Percentiles rank a stretch among this genome's conserved stretches.
phyloP scores from a whole-genome alignment of 2,329 filamentous ascomycete genomes.

The Pseudogymnoascus sp. region DNA sequence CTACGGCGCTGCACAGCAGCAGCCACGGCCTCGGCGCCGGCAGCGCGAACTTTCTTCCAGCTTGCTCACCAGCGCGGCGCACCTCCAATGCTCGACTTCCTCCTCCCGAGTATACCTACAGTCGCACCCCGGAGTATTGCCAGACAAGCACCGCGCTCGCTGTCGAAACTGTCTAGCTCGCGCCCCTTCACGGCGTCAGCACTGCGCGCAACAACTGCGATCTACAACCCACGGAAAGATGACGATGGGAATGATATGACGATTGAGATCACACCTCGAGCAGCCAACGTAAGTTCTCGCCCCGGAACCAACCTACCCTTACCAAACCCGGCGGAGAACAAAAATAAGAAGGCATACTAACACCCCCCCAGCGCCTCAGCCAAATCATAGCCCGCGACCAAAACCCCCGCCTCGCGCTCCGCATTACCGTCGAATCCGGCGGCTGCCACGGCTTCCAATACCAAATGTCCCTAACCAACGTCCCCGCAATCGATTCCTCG shows the following conservation, averaged over 20 bases:
- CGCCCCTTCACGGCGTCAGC: slow-evolving; percentile 19
- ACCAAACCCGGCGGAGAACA: too few species aligned
- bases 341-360: slow-evolving; percentile 2
- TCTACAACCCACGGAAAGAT: slow-evolving; percentile 66
- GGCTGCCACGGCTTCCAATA: slow-evolving; percentile 99
- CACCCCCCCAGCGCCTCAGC: slow-evolving; percentile 20
- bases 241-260: slow-evolving; percentile 78
- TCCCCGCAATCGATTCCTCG: slow-evolving; percentile 35
- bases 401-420: slow-evolving; percentile 77
- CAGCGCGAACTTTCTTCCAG: slow-evolving; percentile 23
- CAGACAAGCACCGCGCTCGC: not conserved
- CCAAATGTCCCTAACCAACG: slow-evolving; percentile 72
- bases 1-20: slow-evolving; percentile 14
- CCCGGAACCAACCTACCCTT: not conserved
- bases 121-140: not conserved
- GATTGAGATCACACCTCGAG: slow-evolving; percentile 75
- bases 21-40: slow-evolving; percentile 14
- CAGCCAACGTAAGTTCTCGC: slow-evolving; percentile 56
- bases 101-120: slow-evolving; percentile 17
- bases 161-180: slow-evolving; percentile 2
- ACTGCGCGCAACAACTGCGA: slow-evolving; percentile 35
- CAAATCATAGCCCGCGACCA: slow-evolving; percentile 64
- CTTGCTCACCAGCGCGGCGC: slow-evolving; percentile 19
- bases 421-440: slow-evolving; percentile 84
- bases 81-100: slow-evolving; percentile 23